These are phyloP conservation scores for Penicillium maclennaniae DNA, from an alignment of 495 filamentous ascomycete species.

Conservation along the genomic window DNA sequence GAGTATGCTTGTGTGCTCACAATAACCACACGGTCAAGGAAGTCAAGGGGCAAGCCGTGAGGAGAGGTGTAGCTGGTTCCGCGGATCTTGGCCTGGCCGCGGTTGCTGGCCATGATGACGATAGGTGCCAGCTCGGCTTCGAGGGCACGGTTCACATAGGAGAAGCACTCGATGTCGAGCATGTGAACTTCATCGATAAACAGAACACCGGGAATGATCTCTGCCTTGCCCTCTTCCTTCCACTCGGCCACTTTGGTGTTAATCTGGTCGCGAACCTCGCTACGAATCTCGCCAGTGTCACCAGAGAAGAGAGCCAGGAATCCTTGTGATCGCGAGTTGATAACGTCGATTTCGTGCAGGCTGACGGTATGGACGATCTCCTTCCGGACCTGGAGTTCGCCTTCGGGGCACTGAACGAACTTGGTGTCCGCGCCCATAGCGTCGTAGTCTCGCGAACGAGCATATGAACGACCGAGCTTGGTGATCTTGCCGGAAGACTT, in stretches of 20 bases:
- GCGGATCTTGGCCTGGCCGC: conserved; percentile 85
- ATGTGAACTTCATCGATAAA: conserved; percentile 99
- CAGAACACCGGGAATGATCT: conserved; percentile 93
- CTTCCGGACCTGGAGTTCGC: conserved; percentile 94
- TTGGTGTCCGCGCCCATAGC: conserved; percentile 99
- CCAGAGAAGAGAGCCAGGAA: conserved; percentile 95
- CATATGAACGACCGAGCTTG: conserved; percentile 90
- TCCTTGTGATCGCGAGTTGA: conserved; percentile 95
- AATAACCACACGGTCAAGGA: conserved; percentile 93
- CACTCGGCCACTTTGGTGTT: conserved; percentile 97
- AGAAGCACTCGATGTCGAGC: conserved; percentile 99
- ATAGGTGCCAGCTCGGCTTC: conserved; percentile 93
- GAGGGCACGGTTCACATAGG: conserved; percentile 94
- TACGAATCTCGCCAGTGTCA: conserved; percentile 96
- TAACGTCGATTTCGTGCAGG: conserved; percentile 97
- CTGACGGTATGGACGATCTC: conserved; percentile 96
- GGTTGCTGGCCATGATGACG: conserved; percentile 99
- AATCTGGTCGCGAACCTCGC: conserved; percentile 96
- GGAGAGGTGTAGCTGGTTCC: conserved; percentile 89
- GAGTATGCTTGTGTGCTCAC: conserved; percentile 91
- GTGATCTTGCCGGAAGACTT: conserved; percentile 97
- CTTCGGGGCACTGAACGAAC: conserved; percentile 97
- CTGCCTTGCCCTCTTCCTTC: conserved; percentile 98
- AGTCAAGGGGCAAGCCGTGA: conserved; percentile 91
- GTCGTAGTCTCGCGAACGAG: conserved; percentile 93